These are phyloP conservation scores for Tricholoma furcatifolium DNA, from an alignment of 768 basidiomycete species.

Conservation along the genomic window DNA sequence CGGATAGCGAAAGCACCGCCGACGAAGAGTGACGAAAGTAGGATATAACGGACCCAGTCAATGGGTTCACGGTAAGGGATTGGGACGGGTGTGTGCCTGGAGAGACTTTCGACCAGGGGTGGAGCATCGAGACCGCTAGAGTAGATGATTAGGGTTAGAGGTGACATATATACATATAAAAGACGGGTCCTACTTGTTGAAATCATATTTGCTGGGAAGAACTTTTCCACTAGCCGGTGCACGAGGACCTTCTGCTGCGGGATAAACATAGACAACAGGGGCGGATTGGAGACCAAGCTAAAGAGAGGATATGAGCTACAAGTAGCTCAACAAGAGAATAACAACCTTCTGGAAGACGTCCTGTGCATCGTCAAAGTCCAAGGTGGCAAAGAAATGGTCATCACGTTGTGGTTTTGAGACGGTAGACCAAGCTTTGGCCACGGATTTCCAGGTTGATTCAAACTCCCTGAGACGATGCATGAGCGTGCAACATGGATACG, in stretches of 20 bases:
- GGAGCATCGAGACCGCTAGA: slow-evolving; percentile 80
- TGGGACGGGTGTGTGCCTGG: slow-evolving; percentile 68
- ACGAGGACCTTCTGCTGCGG: slow-evolving; percentile 69
- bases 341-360: slow-evolving; percentile 77
- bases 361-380: slow-evolving; percentile 83
- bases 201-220: slow-evolving; percentile 71
- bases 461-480: slow-evolving; percentile 60
- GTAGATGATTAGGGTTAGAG: neutral
- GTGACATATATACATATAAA: neutral
- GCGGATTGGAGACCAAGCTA: slow-evolving; percentile 85
- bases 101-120: slow-evolving; percentile 74
- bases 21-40: slow-evolving; percentile 40
- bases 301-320: neutral
- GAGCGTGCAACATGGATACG: neutral
- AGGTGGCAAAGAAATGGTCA: slow-evolving; percentile 87
- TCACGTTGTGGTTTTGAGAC: slow-evolving; percentile 61
- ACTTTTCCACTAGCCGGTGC: slow-evolving; percentile 54
- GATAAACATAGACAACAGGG: slow-evolving; percentile 78
- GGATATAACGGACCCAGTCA: slow-evolving; percentile 62
- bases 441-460: slow-evolving; percentile 76
- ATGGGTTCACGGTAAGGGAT: slow-evolving; percentile 84
- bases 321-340: neutral
- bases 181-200: slow-evolving; percentile 53
- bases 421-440: slow-evolving; percentile 81
- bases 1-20: slow-evolving; percentile 50